A percentile compares a stretch with the other conserved stretches of the same genome.
These are phyloP conservation scores for Leccinum variicolor DNA, from an alignment of 768 basidiomycete species.

Conservation along the genomic window DNA sequence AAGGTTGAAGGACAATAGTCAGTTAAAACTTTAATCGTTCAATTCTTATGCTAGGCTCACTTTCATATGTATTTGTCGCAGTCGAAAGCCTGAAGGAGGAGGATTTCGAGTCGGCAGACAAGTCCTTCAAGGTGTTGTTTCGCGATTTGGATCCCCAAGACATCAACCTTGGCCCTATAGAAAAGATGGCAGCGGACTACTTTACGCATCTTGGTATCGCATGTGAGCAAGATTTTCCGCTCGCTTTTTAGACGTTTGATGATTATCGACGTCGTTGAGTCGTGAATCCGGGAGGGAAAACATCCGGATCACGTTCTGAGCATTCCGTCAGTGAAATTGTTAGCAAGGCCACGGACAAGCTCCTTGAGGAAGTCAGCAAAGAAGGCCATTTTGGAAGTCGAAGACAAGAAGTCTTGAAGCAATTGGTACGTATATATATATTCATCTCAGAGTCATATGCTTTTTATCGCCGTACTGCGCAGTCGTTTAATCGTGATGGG, in stretches of 20 bases:
- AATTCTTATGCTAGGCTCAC: neutral
- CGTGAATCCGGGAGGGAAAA: neutral
- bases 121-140: neutral
- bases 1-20: neutral
- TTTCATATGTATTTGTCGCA: neutral
- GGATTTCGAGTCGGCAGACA: neutral
- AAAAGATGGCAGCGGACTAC: neutral
- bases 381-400: neutral
- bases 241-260: neutral
- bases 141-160: neutral
- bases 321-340: neutral
- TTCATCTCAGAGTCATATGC: neutral
- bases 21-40: neutral
- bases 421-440: slow-evolving; percentile 3
- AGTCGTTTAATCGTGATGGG: neutral
- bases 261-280: neutral
- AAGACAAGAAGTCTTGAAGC: neutral
- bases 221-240: neutral
- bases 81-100: neutral
- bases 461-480: neutral
- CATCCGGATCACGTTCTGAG: neutral
- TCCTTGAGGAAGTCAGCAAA: neutral
- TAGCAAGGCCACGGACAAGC: neutral
- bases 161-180: neutral
- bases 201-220: slow-evolving; percentile 4